Base-by-base conservation (phyloP, 2,329 filamentous ascomycete genomes). In the Waltergamsia citrina region DNA sequence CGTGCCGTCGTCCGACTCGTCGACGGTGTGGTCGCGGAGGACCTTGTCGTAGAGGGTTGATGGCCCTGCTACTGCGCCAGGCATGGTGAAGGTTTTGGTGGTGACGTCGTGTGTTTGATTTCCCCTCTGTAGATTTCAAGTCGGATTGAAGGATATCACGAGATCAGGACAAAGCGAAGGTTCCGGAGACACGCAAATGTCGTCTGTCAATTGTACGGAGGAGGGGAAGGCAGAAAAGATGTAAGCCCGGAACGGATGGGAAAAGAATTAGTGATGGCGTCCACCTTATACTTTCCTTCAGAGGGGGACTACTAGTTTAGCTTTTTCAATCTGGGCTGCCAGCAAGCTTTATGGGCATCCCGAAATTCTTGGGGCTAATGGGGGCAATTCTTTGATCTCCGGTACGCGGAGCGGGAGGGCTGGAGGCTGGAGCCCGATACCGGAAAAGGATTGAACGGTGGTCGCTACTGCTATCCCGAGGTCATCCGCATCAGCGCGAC, bases 21-120 rank as follows among this genome's bases (percentile, higher is more conserved):
- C 85, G 54, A 98, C 88, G 51, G 96, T 81, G 60, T 98, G 92
- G 65, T 81, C 81, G 50, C 85, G 77, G 51, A 96, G 82, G 62
- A 96, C 88, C 78, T 96, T 96, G 73, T 96, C 90, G 66, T 96
- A 96, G 54, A 95, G 73, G 49, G 88, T 94, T 62, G 80, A 80
- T 36, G 85, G 85, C 44, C 69, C 72, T 57, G 70, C 68, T 47
- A 81, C 78, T 48, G 74, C 75, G 53, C 70, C 74, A 55, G 86
- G 86, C 86, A 94, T 93, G 49, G 58, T 77, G 68, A 24, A 8
- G 22, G 22, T 24, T n/a, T 8, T 8, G 22, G 22, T 24, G 22
- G 8, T 24, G 22, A n/a, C 22, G 22, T 24, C 22, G 8, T 8
- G 22, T 24, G 22, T 24, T n/a, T 24, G 22, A 15, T n/a, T 14